Conservation (phyloP, 805 yeast species). For the Candida taoyuanica region DNA sequence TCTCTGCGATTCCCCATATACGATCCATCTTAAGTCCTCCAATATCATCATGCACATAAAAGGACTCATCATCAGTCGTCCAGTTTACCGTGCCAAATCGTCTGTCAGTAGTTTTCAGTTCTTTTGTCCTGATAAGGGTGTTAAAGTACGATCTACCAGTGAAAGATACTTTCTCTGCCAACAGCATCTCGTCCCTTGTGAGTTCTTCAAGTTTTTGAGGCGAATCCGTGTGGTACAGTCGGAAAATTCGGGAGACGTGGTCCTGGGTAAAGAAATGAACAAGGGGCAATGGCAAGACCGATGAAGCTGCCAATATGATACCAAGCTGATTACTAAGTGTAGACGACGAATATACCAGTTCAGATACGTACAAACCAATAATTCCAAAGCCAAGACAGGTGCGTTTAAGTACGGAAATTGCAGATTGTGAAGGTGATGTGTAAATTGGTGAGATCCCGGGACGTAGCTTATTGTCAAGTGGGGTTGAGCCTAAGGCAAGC, state of each 20-base stretch:
- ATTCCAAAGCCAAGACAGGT: slow-evolving; percentile 57
- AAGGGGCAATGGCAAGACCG: slow-evolving; percentile 54
- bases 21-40: slow-evolving; percentile 85
- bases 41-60: slow-evolving; percentile 63
- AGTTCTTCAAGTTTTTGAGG: slow-evolving; percentile 62
- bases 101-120: slow-evolving; percentile 37
- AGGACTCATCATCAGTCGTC: slow-evolving; percentile 35
- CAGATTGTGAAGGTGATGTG: slow-evolving; percentile 56
- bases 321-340: slow-evolving; percentile 47
- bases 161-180: slow-evolving; percentile 62
- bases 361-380: slow-evolving; percentile 59
- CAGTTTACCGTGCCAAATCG: slow-evolving; percentile 48
- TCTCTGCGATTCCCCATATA: slow-evolving; percentile 77
- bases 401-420: slow-evolving; percentile 59
- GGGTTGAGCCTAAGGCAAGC: slow-evolving; percentile 35
- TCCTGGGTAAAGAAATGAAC: slow-evolving; percentile 52
- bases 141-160: slow-evolving; percentile 66
- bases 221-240: slow-evolving; percentile 55
- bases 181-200: slow-evolving; percentile 54
- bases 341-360: slow-evolving; percentile 49
- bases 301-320: slow-evolving; percentile 34
- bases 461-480: slow-evolving; percentile 48
- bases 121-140: slow-evolving; percentile 49
- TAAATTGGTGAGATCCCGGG: slow-evolving; percentile 60
- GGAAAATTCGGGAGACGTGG: slow-evolving; percentile 66